Base-by-base conservation (phyloP, 2,329 filamentous ascomycete genomes). In the Zarea fungicola region DNA sequence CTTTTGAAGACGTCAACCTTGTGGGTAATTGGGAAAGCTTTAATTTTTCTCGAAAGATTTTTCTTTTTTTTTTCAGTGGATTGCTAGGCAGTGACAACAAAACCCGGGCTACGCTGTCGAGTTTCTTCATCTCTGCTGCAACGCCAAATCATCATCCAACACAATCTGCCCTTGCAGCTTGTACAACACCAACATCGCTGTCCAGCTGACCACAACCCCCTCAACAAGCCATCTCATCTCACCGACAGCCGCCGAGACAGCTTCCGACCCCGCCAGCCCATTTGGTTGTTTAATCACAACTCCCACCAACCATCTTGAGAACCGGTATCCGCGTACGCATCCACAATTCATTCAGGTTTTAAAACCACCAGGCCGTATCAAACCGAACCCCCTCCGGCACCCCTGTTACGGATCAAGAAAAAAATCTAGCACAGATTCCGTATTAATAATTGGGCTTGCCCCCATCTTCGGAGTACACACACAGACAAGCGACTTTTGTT, bases 241-340 rank as follows among this genome's bases (percentile, higher is more conserved):
- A n/a, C 43, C 43, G 43, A 47, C 26, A 47, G 34, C 43, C 43
- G 34, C 43, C 19, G 25, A n/a, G n/a, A 18, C 25, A 31, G 42
- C 29, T 45, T 18, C 43, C 26, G 43, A 47, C 34, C 26, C 9
- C 44, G 44, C 26, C 13, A 13, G 26, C 34, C 16, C 34, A 6
- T n/a, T 14, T n/a, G 13, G 29, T 14, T 5, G 5, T 14, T 32
- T 32, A 2, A 37, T 22, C 29, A 37, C 34, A 13, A 11, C 32
- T 23, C 19, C n/a, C 44, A 9, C 43, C 43, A 47, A 10, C 44
- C 44, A 29, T 31, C 35, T 47, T 35, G n/a, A 45, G 32, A 35
- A 39, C 44, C 44, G 35, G 44, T 39, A 42, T 42, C 45, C 45
- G 45, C 28, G 22, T 42, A 22, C 25, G 45, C 45, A 48, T 48